Base-by-base conservation (phyloP, 2,329 filamentous ascomycete genomes). In the Teratosphaeria gauchensis region DNA sequence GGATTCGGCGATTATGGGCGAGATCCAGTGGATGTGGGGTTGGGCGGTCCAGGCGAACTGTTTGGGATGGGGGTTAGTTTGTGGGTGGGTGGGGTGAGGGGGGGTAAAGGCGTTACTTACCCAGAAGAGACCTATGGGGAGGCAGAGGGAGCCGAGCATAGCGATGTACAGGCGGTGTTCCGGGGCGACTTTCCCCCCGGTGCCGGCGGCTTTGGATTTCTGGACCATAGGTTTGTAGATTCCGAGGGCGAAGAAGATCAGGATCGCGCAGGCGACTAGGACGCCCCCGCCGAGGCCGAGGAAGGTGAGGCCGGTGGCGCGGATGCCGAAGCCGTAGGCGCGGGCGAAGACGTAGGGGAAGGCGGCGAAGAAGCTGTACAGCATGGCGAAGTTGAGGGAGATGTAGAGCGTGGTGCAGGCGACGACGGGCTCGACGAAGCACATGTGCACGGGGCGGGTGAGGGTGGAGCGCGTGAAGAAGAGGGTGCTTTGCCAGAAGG, bases 281-380 rank as follows among this genome's bases (percentile, higher is more conserved):
- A 89, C 88, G 51, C 88, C 86, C 1, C 85, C 74, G 54, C 88
- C 78, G 59, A 90, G 80, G 4, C 85, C 87, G 46, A 92, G 67
- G 72, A 96, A 96, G 7, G 84, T 81, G 58, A 94, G 75, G 14
- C 91, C 92, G 16, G 83, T 78, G 72, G 95, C 87, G 79, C 87
- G 92, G 4, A 90, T 78, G 55, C 83, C 84, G 75, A 95, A 91
- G 19, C 82, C 84, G 71, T 95, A 88, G 33, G 87, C 84, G 30
- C 78, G 81, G 24, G 78, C 72, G 69, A 96, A 96, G 12, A 73
- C 65, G 56, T 65, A 69, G 2, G 69, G 70, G 35, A 72, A 72
- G 8, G 64, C 24, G 24, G 24, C 24, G 24, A 28, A 28, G 24
- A 28, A 28, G 24, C 24, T 28, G 24, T 28, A 28, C 2, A 28